Conservation (phyloP, 2,329 filamentous ascomycete genomes). For the Aspergillus latus region DNA sequence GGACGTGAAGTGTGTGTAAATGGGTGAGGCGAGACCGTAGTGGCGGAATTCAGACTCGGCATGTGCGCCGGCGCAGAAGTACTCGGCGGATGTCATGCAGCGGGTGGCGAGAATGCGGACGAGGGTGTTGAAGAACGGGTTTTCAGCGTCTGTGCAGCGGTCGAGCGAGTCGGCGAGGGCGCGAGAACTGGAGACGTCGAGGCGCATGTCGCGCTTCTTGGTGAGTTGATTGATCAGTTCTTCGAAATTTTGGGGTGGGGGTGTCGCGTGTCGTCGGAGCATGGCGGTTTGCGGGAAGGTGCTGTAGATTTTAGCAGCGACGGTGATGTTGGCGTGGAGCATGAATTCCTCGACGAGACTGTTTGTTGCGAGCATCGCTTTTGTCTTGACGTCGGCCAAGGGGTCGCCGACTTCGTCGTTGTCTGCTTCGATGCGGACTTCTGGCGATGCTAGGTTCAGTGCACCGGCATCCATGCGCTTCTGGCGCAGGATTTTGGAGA, state of each 20-base stretch:
- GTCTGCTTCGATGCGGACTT: constrained; percentile 93
- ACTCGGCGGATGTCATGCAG: constrained; percentile 99
- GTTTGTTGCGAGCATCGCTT: constrained; percentile 90
- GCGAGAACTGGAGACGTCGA: constrained; percentile 81
- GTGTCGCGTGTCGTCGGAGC: constrained; percentile 84
- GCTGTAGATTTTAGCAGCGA: constrained; percentile 84
- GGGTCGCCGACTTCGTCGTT: constrained; percentile 96
- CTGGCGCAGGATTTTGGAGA: constrained; percentile 90
- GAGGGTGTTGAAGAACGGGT: constrained; percentile 98
- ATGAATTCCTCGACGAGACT: constrained; percentile 99
- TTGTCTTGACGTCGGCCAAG: constrained; percentile 86
- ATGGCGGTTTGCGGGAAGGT: constrained; percentile 95
- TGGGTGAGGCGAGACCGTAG: constrained; percentile 92
- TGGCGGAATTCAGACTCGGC: constrained; percentile 93
- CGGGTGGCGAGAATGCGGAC: constrained; percentile 96
- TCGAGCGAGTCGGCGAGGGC: constrained; percentile 91
- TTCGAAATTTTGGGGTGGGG: constrained; percentile 95
- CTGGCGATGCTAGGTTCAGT: constrained; percentile 92
- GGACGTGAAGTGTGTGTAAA: constrained; percentile 98
- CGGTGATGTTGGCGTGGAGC: constrained; percentile 95
- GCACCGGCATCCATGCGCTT: constrained; percentile 97
- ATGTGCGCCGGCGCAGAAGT: constrained; percentile 93
- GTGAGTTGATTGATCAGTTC: constrained; percentile 88
- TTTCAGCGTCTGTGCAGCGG: constrained; percentile 70
- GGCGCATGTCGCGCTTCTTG: constrained; percentile 76